Evolutionary conservation across 2,329 filamentous ascomycete genomes (phyloP).

Genomic region (Xylaria sp.): DNA sequence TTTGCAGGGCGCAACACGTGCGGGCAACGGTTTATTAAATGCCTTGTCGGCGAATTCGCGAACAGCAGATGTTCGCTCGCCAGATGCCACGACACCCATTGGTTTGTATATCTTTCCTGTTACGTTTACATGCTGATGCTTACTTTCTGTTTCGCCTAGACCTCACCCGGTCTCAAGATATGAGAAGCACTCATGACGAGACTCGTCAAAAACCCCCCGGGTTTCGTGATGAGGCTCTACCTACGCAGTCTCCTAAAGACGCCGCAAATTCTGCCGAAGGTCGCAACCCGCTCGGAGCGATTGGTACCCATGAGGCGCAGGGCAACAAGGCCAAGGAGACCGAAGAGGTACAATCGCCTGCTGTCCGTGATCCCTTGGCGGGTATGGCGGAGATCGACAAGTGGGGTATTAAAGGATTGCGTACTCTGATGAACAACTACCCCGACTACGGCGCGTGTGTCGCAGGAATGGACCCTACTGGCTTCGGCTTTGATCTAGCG

Average conservation of each 20-base stretch:
- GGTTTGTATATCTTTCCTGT: constrained; percentile 27
- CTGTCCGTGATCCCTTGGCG: constrained; percentile 52
- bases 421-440: constrained; percentile 58
- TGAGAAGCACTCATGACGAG: constrained; percentile 41
- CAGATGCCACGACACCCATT: constrained; percentile 38
- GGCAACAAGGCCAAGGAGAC: constrained; percentile 40
- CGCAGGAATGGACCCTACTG: constrained; percentile 53
- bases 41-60: constrained; percentile 57
- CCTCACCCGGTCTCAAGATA: constrained; percentile 41
- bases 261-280: constrained; percentile 32
- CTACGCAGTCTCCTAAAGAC: constrained; percentile 35
- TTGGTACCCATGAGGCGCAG: constrained; percentile 40
- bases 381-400: constrained; percentile 59
- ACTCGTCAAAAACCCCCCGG: constrained; percentile 40
- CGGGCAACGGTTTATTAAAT: constrained; percentile 57
- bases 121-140: background rate
- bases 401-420: constrained; percentile 60
- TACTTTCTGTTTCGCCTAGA: constrained; percentile 28
- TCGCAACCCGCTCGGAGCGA: constrained; percentile 42
- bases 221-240: constrained; percentile 41
- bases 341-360: constrained; percentile 36
- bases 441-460: constrained; percentile 58
- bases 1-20: constrained; percentile 38
- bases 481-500: constrained; percentile 53
- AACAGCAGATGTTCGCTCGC: constrained; percentile 45